Base-by-base conservation (phyloP, 441 rosid genomes). In the Gossypium laxum region DNA sequence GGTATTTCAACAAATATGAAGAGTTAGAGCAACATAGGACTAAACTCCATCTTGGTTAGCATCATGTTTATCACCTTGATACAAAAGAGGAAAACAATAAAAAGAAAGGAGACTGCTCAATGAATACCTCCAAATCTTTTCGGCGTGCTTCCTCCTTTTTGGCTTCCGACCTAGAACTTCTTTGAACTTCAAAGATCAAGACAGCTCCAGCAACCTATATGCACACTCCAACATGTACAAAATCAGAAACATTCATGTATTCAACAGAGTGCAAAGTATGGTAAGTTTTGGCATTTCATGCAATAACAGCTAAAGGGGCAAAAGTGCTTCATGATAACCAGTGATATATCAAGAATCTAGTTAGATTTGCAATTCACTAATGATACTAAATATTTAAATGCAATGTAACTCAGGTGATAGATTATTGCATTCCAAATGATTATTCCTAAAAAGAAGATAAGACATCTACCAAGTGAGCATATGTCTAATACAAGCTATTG, bases 141-240 rank as follows among this genome's bases (percentile, higher is more conserved):
- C 68, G 81, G 38, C 96, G 94, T 28, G 78, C 79, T 81, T 83
- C 97, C 86, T 94, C 97, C 78, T 89, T 94, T 72, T 85, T 87
- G 67, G 97, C 89, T 77, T 94, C 98, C 72, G 96, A 91, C 78
- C 90, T 83, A 6, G 98, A 84, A 86, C 89, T 90, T 78, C 97
- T 85, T 48, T 94, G 97, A 77, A 89, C 92, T 83, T 94, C 98
- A 79, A 90, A 89, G 61, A 94, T 75, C 73, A 94, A 86, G 65
- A 77, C 83, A 26, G 75, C 92, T 72, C 96, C 96, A 4, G 89
- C 97, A 17, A 94, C 97, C 97, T 88, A 77, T 18, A 48, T 19
- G 71, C 55, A 74, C 19, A 71, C 43, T 60, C 17, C 45, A 34
- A 54, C 52, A 56, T 47, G 60, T 47, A 51, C 43, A 19, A 17